Base-by-base conservation (phyloP, 2,329 filamentous ascomycete genomes). In the Chalaropsis ovoidea region DNA sequence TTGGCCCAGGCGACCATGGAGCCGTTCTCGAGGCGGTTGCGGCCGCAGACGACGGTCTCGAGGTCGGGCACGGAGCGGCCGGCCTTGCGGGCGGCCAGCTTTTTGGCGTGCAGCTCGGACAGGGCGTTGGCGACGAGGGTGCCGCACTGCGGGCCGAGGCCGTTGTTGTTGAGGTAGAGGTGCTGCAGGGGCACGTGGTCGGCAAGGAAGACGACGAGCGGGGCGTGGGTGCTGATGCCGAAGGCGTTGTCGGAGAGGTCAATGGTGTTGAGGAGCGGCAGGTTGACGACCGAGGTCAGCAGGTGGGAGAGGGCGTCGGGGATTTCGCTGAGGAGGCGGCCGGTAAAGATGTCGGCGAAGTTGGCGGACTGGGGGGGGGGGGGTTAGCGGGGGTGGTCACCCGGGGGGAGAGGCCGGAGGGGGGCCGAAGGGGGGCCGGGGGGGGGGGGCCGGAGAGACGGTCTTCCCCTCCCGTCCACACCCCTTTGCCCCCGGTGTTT, bases 241-340 rank as follows among this genome's bases (percentile, higher is more conserved):
- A 99, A 99, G 58, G 94, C 94, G 76, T 99, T 99, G 77, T 99
- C 94, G 77, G 93, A 96, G 49, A 99, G 83, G 76, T 97, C 95
- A 77, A 99, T 83, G 39, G 92, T 96, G 75, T 89, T 88, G 56
- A 99, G 86, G 66, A 89, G 86, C 1, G 89, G 87, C 64, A 95
- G 87, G 72, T 91, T 88, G 66, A 96, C 85, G 52, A 97, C 86
- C 3, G 93, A 87, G 49, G 86, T 91, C 64, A 99, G 86, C 61
- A 99, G 86, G 67, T 84, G 86, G 58, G 88, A 89, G 65, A 99
- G 84, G 7, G 94, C 93, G 69, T 88, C 87, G 61, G 94, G 94
- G 69, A 99, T 99, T 75, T 99, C 94, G 75, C 86, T 88, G 69
- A 97, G 85, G 58, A 97, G 84, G 70, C 94, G 90, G 41, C 89